Percentiles rank a stretch among this genome's conserved stretches.
Evolutionary conservation across 2,329 filamentous ascomycete species (phyloP).

Genomic region (Penicillium sp.): DNA sequence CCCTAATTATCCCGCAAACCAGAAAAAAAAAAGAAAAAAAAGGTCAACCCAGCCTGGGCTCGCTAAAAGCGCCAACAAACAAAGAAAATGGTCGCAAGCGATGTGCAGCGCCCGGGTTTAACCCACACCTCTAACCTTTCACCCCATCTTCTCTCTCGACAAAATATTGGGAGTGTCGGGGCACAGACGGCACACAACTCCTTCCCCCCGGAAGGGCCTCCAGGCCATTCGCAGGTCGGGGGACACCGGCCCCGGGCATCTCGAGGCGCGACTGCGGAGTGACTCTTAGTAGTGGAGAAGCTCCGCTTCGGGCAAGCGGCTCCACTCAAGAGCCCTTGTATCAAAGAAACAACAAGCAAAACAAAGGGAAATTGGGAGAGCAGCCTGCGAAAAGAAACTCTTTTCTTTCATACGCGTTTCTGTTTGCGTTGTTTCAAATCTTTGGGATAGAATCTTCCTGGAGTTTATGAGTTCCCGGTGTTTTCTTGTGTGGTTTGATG

Average conservation of each 20-base stretch:
- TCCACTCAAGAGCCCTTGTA: slow-evolving; percentile 8
- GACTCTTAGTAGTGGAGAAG: slow-evolving; percentile 20
- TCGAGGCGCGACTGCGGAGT: slow-evolving; percentile 21
- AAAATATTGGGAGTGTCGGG: background rate
- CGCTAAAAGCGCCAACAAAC: slow-evolving; percentile 1
- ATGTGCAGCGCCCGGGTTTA: background rate
- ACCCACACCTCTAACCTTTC: background rate
- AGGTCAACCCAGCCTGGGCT: background rate
- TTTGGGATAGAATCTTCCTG: slow-evolving; percentile 2
- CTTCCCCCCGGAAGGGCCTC: background rate
- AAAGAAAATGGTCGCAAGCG: background rate
- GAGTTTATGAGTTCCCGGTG: slow-evolving; percentile 5
- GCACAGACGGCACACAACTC: background rate
- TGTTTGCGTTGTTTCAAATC: slow-evolving; percentile 9
- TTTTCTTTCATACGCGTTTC: background rate
- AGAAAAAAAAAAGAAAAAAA: background rate
- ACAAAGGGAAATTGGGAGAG: background rate
- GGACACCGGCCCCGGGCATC: slow-evolving; percentile 15
- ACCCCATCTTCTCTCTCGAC: background rate
- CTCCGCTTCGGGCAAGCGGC: slow-evolving; percentile 16
- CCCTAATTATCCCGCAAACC: slow-evolving; percentile 6
- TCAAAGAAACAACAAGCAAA: slow-evolving; percentile 5
- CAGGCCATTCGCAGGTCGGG: slow-evolving; percentile 19
- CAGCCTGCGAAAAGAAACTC: background rate
- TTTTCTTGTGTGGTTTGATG: slow-evolving; percentile 13